Evolutionary conservation across 2,329 filamentous ascomycete genomes (phyloP).

Genomic region (Neocatenulostroma microsporum): DNA sequence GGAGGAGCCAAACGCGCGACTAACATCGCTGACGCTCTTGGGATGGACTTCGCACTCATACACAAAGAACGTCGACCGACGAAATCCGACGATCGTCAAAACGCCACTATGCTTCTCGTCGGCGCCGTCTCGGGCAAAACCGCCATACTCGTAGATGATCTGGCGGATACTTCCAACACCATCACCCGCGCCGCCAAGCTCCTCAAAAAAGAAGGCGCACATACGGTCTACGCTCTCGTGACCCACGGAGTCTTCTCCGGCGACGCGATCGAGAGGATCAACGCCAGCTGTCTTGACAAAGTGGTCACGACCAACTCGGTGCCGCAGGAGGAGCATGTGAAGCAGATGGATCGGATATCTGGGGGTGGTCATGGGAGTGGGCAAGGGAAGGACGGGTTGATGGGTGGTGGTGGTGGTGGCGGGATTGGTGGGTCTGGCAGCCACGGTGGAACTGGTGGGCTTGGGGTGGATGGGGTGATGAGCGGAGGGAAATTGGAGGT

Average conservation of each 20-base stretch:
- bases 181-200: constrained; percentile 82
- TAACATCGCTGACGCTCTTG: constrained; percentile 83
- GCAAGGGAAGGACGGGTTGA: no score
- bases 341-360: constrained; percentile 69
- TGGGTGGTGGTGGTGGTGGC: no score
- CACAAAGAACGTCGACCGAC: constrained; percentile 94
- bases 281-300: constrained; percentile 65
- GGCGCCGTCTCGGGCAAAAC: constrained; percentile 86
- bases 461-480: no score
- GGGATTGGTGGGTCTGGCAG: no score
- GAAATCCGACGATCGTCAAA: constrained; percentile 86
- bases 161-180: constrained; percentile 94
- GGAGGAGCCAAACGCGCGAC: constrained; percentile 92
- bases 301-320: constrained; percentile 90
- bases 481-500: constrained; percentile 72
- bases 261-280: constrained; percentile 78
- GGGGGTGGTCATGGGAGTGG: no score
- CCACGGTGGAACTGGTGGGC: no score
- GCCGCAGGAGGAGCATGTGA: constrained; percentile 70
- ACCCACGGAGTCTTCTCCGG: constrained; percentile 89
- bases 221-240: constrained; percentile 86
- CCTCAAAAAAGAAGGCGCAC: constrained; percentile 76
- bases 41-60: constrained; percentile 86
- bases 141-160: constrained; percentile 94
- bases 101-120: constrained; percentile 95